phyloP scores from a whole-genome alignment of 768 basidiomycete genomes.

The Psilocybe tampanensis region DNA sequence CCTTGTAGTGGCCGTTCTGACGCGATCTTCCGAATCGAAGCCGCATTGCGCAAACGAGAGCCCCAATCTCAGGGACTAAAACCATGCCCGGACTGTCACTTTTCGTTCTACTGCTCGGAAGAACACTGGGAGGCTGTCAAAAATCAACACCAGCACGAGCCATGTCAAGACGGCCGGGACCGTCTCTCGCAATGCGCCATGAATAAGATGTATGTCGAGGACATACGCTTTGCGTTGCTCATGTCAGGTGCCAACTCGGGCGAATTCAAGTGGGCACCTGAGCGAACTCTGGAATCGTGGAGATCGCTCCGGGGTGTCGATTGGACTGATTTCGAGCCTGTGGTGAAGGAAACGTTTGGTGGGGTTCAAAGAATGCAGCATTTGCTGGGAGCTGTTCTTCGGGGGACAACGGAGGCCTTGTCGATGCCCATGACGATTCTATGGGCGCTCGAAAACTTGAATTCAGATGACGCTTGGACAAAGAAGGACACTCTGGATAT shows the following conservation, averaged over 20 bases:
- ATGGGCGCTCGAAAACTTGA: constrained; percentile 31
- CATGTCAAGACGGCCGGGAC: constrained; percentile 24
- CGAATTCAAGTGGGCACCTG: constrained; percentile 31
- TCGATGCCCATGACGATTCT: constrained; percentile 36
- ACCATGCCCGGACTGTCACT: constrained; percentile 27
- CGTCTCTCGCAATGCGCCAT: constrained; percentile 30
- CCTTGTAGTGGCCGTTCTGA: constrained; percentile 33
- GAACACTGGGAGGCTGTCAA: constrained; percentile 25
- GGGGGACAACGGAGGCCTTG: constrained; percentile 27
- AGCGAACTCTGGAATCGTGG: constrained; percentile 27
- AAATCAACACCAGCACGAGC: constrained; percentile 17
- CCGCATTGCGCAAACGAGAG: constrained; percentile 2
- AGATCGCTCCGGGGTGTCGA: constrained; percentile 21
- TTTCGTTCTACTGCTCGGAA: constrained; percentile 32
- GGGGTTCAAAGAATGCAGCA: constrained; percentile 18
- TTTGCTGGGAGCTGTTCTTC: constrained; percentile 28
- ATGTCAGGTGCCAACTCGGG: constrained; percentile 19
- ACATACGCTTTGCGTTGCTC: constrained; percentile 18
- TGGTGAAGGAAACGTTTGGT: constrained; percentile 11
- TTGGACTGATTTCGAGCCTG: constrained; percentile 29
- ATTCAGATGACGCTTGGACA: constrained; percentile 30
- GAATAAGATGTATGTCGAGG: constrained; percentile 26
- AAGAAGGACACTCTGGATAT: constrained; percentile 30
- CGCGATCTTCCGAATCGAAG: constrained; percentile 26
- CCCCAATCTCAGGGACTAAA: constrained; percentile 10